Base-by-base conservation (phyloP, 2,329 filamentous ascomycete genomes). In the Pseudocercospora fijiensis region DNA sequence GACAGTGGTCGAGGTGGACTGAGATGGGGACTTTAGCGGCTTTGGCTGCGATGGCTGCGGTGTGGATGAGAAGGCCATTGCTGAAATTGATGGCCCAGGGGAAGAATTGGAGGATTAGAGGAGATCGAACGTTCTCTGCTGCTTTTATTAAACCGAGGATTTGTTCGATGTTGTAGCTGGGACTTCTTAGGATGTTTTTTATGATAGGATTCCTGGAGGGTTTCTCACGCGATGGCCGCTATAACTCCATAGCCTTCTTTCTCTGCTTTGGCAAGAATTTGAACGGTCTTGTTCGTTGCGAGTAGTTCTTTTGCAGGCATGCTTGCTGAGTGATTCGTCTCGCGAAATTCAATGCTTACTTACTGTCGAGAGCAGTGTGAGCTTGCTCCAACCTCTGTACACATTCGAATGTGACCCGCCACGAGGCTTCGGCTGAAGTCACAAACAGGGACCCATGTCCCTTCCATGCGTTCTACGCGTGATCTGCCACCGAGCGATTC, bases 1-100 rank as follows among this genome's bases (percentile, higher is more conserved):
- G 70, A 49, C 65, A 67, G 61, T 75, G 74, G 58, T 76, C 73
- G 11, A 76, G 65, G 60, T 76, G 74, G 5, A 74, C 59, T 8
- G 71, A 66, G 3, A 74, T 66, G 10, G 72, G 72, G 0, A 74
- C 71, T 10, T 66, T 67, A 7, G 72, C 71, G 10, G 59, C 61
- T 43, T 60, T 52, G 3, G 70, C 70, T 1, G 70, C 70, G 7
- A 68, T 62, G 7, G 70, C 71, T 4, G 72, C 72, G 6, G 70
- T 64, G 30, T 65, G 67, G 16, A 74, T 61, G 10, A 74, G 64
- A 1, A 73, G 68, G 33, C 69, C 71, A 61, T 72, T 66, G 45
- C 62, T 64, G 52, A 69, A 71, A 24, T 64, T 67, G 52, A 73
- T 71, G 8, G 71, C 69, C 72, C 72, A 74, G 1, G 72, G 72